Evolutionary conservation across 768 basidiomycete genomes (phyloP), one percentile per base, ranked within the genome.

Genomic region (Myochromella boudieri): DNA sequence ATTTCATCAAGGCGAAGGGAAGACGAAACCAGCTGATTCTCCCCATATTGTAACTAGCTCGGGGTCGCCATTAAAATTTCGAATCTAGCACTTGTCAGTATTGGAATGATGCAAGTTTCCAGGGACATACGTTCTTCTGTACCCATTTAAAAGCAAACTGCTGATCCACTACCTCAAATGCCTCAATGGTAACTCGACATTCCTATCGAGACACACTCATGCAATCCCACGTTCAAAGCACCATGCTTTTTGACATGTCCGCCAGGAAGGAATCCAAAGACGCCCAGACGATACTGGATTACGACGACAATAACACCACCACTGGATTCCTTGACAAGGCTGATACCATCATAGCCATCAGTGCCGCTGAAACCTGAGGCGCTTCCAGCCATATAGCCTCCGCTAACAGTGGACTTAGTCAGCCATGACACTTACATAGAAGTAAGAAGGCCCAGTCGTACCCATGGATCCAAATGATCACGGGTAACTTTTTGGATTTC

Each of bases 41-140:
- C 81, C 81, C 48, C 72, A 71, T 18, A 82, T 74, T 3, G 77
- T 79, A 37, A 84, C 71, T 1, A 68, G 68, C 7, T 60, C 58
- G 1, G 75, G 74, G 60, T 82, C 81, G 0, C 82, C 81, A 28
- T 80, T 80, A 51, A 84, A 84, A n/a, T 71, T 67, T 1, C 63
- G 59, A 48, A 83, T 81, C 59, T 58, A 61, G 46, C 20, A 24
- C 12, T 63, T 53, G 1, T 38, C 21, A 25, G 37, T 34, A 18
- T 11, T 12, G 17, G 8, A 5, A 33, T 17, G 9, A 14, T n/a
- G n/a, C 0, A 33, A 9, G n/a, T 32, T n/a, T 14, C 51, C 60
- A n/a, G 21, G 8, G 18, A 49, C 57, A 4, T 27, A 60, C 59
- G 38, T 83, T 69, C 27, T 69, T 58, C 21, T 76, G 71, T 0